These are phyloP conservation scores for Trichoderma virens DNA, from an alignment of 495 filamentous ascomycete genomes.

Conservation along the genomic window DNA sequence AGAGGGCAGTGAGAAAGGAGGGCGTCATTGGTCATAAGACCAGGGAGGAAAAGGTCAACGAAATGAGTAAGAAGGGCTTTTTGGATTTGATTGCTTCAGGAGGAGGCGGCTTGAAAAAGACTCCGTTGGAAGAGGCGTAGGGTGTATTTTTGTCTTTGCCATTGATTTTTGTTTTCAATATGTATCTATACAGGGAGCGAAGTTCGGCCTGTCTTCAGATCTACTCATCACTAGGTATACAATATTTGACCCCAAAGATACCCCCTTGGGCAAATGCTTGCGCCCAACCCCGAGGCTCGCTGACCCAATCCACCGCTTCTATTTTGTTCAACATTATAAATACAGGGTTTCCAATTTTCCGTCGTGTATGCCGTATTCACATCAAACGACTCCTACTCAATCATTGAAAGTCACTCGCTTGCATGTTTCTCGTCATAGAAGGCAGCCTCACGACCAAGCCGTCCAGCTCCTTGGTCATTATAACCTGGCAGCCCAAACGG, in stretches of 20 bases:
- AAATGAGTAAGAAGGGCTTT: conserved; percentile 96
- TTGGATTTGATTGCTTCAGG: conserved; percentile 78
- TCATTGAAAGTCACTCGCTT: conserved; percentile 81
- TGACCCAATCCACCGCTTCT: not conserved
- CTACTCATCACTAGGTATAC: not conserved
- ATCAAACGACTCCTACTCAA: not conserved
- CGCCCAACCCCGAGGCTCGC: conserved; percentile 4
- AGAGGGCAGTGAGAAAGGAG: conserved; percentile 55
- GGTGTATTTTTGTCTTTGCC: not conserved
- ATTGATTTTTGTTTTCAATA: not conserved
- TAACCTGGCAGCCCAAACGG: conserved; percentile 87
- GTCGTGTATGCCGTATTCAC: not conserved
- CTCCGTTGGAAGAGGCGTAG: conserved; percentile 43
- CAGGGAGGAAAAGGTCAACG: conserved; percentile 75
- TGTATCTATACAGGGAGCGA: conserved; percentile 9
- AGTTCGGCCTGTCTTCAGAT: conserved; percentile 7
- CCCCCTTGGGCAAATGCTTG: not conserved
- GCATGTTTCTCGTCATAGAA: conserved; percentile 90
- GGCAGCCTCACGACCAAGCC: conserved; percentile 79
- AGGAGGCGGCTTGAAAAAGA: conserved; percentile 44
- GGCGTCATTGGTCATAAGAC: conserved; percentile 66
- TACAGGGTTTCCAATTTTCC: conserved; percentile 10
- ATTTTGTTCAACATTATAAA: conserved; percentile 4
- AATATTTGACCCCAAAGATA: conserved; percentile 2
- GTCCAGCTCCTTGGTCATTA: conserved; percentile 84